Conservation (phyloP, 202 grass and related monocot genomes). For the Panicum virgatum region DNA sequence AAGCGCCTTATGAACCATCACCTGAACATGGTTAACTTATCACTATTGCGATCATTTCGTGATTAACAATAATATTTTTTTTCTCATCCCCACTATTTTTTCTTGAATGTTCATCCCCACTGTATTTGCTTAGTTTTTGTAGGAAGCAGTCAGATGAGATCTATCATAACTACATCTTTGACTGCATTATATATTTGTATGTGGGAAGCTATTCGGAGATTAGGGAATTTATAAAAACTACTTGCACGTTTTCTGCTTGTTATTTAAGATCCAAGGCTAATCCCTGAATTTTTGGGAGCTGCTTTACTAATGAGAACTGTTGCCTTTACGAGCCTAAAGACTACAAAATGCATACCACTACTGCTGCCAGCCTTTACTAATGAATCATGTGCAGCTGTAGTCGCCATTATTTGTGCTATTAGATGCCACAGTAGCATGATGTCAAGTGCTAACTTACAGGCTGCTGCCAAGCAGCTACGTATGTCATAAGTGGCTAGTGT, state of each 20-base stretch:
- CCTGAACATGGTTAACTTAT: constrained; percentile 41
- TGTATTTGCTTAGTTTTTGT: constrained; percentile 32
- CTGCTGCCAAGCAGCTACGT: constrained; percentile 6
- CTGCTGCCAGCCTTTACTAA: constrained; percentile 11
- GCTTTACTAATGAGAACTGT: constrained; percentile 3
- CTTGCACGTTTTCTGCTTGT: neutral
- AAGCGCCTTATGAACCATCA: constrained; percentile 42
- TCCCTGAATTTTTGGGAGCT: constrained; percentile 6
- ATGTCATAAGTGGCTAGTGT: neutral
- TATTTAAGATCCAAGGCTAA: constrained; percentile 6
- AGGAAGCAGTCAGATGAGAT: neutral
- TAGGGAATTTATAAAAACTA: constrained; percentile 22
- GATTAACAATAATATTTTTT: neutral
- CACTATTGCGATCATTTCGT: constrained; percentile 18
- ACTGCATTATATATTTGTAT: constrained; percentile 42
- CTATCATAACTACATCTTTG: constrained; percentile 21
- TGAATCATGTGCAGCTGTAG: constrained; percentile 20
- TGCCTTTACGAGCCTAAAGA: neutral
- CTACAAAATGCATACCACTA: neutral
- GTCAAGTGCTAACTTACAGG: constrained; percentile 10
- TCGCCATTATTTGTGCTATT: constrained; percentile 2
- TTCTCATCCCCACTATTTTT: neutral
- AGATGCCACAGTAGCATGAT: constrained; percentile 13
- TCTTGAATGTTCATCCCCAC: neutral
- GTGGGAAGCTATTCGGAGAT: constrained; percentile 28